phyloP scores from a whole-genome alignment of 1,139 yeast genomes.

The Suhomyces bolitotheri region DNA sequence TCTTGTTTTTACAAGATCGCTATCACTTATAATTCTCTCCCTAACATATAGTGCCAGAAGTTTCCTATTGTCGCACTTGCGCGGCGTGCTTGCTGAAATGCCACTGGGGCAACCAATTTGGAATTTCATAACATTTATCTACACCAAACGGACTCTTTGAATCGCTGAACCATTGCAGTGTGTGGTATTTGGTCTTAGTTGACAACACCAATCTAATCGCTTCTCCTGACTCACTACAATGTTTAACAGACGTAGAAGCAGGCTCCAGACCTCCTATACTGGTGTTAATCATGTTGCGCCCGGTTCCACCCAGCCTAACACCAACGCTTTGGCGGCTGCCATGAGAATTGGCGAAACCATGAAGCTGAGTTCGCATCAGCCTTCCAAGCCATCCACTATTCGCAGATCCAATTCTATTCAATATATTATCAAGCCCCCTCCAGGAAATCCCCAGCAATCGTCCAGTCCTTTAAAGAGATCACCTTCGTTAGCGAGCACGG shows the following conservation, averaged over 20 bases:
- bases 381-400: slow-evolving; percentile 12
- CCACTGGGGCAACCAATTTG: not conserved
- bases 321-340: slow-evolving; percentile 50
- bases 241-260: slow-evolving; percentile 40
- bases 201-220: too few relatives aligned
- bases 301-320: slow-evolving; percentile 36
- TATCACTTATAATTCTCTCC: too few relatives aligned
- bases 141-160: too few relatives aligned
- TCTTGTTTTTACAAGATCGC: too few relatives aligned
- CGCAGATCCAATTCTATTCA: slow-evolving; percentile 18
- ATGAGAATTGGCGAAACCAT: slow-evolving; percentile 42
- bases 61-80: not conserved
- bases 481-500: slow-evolving; percentile 7
- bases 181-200: too few relatives aligned
- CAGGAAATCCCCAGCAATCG: not conserved
- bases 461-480: slow-evolving; percentile 9
- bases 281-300: slow-evolving; percentile 46
- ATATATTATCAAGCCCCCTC: slow-evolving; percentile 16
- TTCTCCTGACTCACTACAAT: slow-evolving; percentile 19
- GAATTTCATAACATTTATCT: not conserved
- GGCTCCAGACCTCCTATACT: slow-evolving; percentile 43
- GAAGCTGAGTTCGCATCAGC: slow-evolving; percentile 19
- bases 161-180: too few relatives aligned
- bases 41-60: too few relatives aligned
- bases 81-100: not conserved